Evolutionary conservation across 2,329 filamentous ascomycete species (phyloP).

Genomic region (Juglanconis juglandina): DNA sequence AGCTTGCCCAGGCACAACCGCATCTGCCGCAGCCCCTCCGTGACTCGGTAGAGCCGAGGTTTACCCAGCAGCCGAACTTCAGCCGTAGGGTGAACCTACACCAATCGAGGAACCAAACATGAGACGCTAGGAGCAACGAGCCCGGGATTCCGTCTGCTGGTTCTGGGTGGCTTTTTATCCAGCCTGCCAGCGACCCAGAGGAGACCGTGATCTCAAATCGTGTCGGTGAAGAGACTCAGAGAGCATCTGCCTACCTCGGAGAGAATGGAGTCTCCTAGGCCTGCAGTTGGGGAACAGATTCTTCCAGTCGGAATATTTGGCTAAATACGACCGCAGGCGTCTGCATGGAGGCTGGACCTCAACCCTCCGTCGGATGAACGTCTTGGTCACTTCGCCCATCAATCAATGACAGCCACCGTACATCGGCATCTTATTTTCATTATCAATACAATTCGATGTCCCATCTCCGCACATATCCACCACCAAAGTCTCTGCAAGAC

Average conservation of each 20-base stretch:
- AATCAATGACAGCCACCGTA: not conserved
- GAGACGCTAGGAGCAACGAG: conserved; percentile 8
- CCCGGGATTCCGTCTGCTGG: conserved; percentile 4
- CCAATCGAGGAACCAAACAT: not conserved
- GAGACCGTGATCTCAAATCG: not conserved
- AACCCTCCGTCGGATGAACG: not conserved
- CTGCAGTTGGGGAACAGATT: not conserved
- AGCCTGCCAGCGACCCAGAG: not conserved
- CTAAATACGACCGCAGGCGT: not conserved
- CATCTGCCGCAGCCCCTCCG: not conserved
- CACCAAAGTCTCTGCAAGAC: not conserved
- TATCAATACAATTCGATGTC: conserved; percentile 3
- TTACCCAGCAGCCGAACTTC: conserved; percentile 17
- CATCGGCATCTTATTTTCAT: not conserved
- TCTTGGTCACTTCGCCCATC: not conserved
- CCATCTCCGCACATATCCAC: conserved; percentile 9
- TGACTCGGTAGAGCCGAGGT: conserved; percentile 10
- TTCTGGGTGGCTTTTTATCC: not conserved
- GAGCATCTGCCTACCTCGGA: not conserved
- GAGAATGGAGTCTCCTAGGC: not conserved
- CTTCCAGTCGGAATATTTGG: conserved; percentile 9
- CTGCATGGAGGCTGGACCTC: not conserved
- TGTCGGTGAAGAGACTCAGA: not conserved
- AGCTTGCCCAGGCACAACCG: not conserved
- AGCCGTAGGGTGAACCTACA: conserved; percentile 1